Conservation (phyloP, 139 green algal genomes). For the Edaphochlamys debaryana region DNA sequence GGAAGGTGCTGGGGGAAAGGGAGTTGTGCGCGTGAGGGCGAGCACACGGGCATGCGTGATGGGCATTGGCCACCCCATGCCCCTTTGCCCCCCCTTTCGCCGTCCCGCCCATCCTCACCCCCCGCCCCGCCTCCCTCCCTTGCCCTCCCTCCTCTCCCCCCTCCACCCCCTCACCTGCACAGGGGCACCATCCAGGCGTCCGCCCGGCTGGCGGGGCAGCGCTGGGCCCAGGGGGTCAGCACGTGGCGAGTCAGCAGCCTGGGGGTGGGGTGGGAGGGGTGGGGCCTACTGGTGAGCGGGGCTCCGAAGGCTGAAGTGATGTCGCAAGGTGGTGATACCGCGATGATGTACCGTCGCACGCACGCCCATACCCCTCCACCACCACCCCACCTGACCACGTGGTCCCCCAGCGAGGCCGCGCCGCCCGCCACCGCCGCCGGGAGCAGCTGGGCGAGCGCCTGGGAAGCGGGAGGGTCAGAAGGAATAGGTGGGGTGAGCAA, state of each 20-base stretch:
- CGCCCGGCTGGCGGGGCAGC: slow-evolving; percentile 49
- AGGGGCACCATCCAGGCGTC: slow-evolving; percentile 58
- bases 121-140: not conserved
- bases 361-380: not conserved
- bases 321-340: too few relatives aligned
- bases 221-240: slow-evolving; percentile 56
- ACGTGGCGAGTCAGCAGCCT: slow-evolving; percentile 75
- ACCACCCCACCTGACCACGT: not conserved
- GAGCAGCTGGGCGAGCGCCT: slow-evolving; percentile 26
- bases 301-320: too few relatives aligned
- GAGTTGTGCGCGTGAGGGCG: too few relatives aligned
- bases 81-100: too few relatives aligned
- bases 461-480: too few relatives aligned
- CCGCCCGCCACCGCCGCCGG: slow-evolving; percentile 17
- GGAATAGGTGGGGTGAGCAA: too few relatives aligned
- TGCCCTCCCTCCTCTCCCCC: not conserved
- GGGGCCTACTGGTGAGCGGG: too few relatives aligned
- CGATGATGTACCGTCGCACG: too few relatives aligned
- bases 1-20: slow-evolving; percentile 38
- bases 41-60: too few relatives aligned
- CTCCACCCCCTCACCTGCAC: slow-evolving; percentile 17
- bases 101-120: not conserved
- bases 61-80: too few relatives aligned
- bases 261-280: slow-evolving; percentile 49
- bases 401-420: not conserved